Base-by-base conservation (phyloP, 495 filamentous ascomycete species). In the Umbilicaria muhlenbergii region DNA sequence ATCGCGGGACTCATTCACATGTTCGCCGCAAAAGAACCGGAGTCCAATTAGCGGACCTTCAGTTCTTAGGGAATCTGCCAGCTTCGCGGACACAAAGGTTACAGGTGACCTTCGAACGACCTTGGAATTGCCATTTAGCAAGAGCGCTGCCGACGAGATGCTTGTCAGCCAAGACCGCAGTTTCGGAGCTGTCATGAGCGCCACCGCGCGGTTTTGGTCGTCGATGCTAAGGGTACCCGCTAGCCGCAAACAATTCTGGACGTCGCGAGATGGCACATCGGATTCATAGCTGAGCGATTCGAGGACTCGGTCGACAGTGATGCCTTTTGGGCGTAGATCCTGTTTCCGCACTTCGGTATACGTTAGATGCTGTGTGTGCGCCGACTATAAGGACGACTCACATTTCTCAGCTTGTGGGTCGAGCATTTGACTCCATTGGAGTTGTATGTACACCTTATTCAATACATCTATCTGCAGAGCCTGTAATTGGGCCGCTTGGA, bases 81-180 rank as follows among this genome's bases (percentile, higher is more conserved):
- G 41, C n/a, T 43, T 43, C 32, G 41, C 33, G 32, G 15, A 43
- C 15, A 36, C 32, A 34, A 34, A 43, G 10, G 41, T 36, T 13
- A 43, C 31, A 3, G 41, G 41, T 0, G 41, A 43, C 34, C 34
- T 34, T 15, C 35, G 18, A 16, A 16, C 32, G 3, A 15, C 14
- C 8, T 11, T 28, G 19, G 41, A 43, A 16, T 43, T 32, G 31
- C 41, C 41, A 11, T 43, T 43, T 3, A 36, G 15, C 13, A 34
- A 16, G 15, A 43, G 41, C 1, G 34, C 11, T 19, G 34, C 19
- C 19, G 41, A 43, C 21, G 34, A 14, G 32, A 24, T 19, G 28
- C 41, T 34, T n/a, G 41, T 43, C 32, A 43, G 15, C 41, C 41
- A 43, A 6, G 17, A 19, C 32, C 35, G 41, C 33, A 43, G 14